Evolutionary conservation across 805 yeast species (phyloP).

Genomic region (Alloascoidea africana): DNA sequence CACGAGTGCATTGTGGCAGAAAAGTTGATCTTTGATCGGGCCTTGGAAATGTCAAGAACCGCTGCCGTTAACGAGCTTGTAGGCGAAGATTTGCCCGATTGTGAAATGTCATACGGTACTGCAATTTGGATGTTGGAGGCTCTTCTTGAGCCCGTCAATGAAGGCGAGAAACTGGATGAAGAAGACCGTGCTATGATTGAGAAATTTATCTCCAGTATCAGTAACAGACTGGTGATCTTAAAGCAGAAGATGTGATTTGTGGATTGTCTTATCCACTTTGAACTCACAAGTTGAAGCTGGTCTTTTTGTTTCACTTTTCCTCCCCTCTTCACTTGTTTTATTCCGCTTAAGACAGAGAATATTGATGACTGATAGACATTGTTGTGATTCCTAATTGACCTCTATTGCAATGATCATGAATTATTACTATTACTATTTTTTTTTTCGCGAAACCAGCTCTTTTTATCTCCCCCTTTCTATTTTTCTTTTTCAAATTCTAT

Average conservation of each 20-base stretch:
- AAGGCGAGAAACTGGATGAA: constrained; percentile 30
- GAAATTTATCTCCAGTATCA: constrained; percentile 70
- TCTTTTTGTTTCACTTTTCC: too few relatives aligned
- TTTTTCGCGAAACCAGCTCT: neutral
- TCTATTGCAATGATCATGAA: neutral
- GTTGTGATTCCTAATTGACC: neutral
- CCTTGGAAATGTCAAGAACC: constrained; percentile 79
- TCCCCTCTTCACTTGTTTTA: neutral
- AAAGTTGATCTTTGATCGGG: constrained; percentile 80
- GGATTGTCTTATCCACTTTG: neutral
- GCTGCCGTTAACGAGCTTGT: constrained; percentile 84
- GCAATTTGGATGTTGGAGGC: constrained; percentile 95
- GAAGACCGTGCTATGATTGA: constrained; percentile 68
- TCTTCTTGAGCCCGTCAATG: constrained; percentile 24
- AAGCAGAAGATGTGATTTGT: constrained; percentile 34
- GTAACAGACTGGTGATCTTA: constrained; percentile 57
- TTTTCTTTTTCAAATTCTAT: constrained; percentile 2
- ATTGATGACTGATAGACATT: neutral
- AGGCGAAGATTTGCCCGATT: constrained; percentile 56
- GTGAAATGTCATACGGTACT: constrained; percentile 82
- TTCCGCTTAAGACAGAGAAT: constrained; percentile 1
- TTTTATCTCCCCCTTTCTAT: constrained; percentile 1
- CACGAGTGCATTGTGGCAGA: constrained; percentile 37
- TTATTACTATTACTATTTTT: neutral
- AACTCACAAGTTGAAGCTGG: neutral